Base-by-base conservation (phyloP, 208 protist genomes). In the Tetramitus jugosus region DNA sequence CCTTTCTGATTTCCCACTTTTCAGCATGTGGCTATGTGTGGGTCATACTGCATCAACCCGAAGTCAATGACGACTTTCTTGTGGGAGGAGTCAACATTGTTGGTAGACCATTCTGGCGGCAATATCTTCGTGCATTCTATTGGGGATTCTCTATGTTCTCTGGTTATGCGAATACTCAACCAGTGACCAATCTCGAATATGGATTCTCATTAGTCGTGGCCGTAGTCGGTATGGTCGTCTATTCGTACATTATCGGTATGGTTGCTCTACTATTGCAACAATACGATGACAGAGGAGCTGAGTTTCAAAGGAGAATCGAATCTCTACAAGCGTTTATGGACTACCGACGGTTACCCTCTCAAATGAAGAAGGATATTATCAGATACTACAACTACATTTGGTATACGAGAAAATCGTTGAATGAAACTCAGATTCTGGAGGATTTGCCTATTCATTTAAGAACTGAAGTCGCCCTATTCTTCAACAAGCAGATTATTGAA, bases 401-500 rank as follows among this genome's bases (percentile, higher is more conserved):
- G 77, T 35, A 82, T 39, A 75, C 79, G 29, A 10, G 79, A 29
- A 74, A 78, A 26, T 67, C 76, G 23, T 67, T 82, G 10, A 65
- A 82, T 64, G 79, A 82, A 60, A 29, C 13, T 20, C 26, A 33
- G 23, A 46, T 82, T 13, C 56, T 82, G 33, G 8, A 43, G 1
- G 79, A 82, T 20, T 65, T 82, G 31, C 79, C 79, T 53, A 61
- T n/a, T 8, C 77, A 82, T 46, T 67, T 82, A 72, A 76, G 60
- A 31, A 40, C 42, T 40, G 79, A 82, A 33, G 78, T 82, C 35
- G 23, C 46, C 20, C 17, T 82, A 1, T 82, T 82, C 65, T 53
- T 82, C 2, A 82, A 82, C 67, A 81, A 82, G 31, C 78, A 82
- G 2, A 82, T 82, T 56, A 82, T 82, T 29, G n/a, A 40, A 46